Conservation (phyloP, 139 green algal genomes). For the Micromonas pusilla region DNA sequence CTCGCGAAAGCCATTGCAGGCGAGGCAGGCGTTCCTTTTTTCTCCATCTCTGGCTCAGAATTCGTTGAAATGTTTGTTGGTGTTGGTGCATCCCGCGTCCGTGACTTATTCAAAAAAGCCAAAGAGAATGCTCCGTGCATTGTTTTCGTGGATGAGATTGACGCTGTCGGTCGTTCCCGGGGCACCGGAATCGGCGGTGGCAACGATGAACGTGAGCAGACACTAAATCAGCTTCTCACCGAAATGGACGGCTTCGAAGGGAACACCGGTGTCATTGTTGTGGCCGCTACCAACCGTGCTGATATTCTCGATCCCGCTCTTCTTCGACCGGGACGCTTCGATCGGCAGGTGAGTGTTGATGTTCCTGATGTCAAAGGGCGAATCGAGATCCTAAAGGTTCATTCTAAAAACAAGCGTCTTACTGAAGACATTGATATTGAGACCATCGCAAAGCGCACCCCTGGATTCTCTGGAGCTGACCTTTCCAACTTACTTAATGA, state of each 20-base stretch:
- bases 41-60: constrained; percentile 95
- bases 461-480: constrained; percentile 90
- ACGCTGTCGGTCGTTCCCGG: constrained; percentile 89
- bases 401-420: constrained; percentile 91
- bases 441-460: constrained; percentile 86
- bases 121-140: constrained; percentile 99
- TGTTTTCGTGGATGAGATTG: constrained; percentile 99
- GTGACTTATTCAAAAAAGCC: constrained; percentile 98
- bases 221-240: constrained; percentile 68
- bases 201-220: constrained; percentile 95
- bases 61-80: constrained; percentile 99
- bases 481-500: constrained; percentile 99
- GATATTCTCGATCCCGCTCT: constrained; percentile 97
- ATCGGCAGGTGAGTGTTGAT: constrained; percentile 87
- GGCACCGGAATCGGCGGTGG: constrained; percentile 89
- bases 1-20: constrained; percentile 97
- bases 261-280: constrained; percentile 96
- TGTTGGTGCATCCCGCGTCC: constrained; percentile 87
- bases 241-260: constrained; percentile 98
- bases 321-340: constrained; percentile 94
- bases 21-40: constrained; percentile 95
- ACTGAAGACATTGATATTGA: constrained; percentile 89
- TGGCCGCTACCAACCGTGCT: constrained; percentile 94
- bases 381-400: constrained; percentile 89
- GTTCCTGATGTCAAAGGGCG: constrained; percentile 92